Percentiles rank a stretch among this genome's conserved stretches.
These are phyloP conservation scores for Erysimum pusillum DNA, from an alignment of 441 rosid species.

Conservation along the genomic window DNA sequence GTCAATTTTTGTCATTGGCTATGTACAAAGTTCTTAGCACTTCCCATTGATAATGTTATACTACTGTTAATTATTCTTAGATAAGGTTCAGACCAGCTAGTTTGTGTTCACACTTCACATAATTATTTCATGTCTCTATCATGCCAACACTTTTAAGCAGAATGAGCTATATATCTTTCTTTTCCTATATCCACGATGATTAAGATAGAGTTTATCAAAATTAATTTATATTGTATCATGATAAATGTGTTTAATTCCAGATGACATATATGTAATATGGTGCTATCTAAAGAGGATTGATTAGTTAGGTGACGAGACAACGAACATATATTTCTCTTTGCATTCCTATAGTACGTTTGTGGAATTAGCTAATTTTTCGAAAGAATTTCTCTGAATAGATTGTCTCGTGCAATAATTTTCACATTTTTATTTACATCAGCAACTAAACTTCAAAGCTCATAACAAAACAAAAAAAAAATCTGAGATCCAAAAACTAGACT, in stretches of 20 bases:
- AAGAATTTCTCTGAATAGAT: neutral
- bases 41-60: neutral
- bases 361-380: neutral
- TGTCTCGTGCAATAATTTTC: neutral
- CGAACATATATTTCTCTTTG: neutral
- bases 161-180: neutral
- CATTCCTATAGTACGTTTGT: neutral
- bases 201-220: neutral
- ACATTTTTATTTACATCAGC: too few species aligned
- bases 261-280: too few species aligned
- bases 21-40: conserved; percentile 23
- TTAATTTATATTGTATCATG: neutral
- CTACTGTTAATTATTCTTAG: conserved; percentile 7
- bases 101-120: conserved; percentile 9
- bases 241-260: neutral
- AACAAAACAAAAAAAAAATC: too few species aligned
- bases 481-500: too few species aligned
- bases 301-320: neutral
- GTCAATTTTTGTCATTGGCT: too few species aligned
- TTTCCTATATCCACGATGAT: neutral
- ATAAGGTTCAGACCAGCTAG: neutral
- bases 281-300: neutral
- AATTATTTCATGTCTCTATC: conserved; percentile 20
- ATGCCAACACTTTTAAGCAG: conserved; percentile 15
- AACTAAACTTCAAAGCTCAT: too few species aligned